Evolutionary conservation across 2,329 filamentous ascomycete species (phyloP).

Genomic region (Cytospora piceicola): DNA sequence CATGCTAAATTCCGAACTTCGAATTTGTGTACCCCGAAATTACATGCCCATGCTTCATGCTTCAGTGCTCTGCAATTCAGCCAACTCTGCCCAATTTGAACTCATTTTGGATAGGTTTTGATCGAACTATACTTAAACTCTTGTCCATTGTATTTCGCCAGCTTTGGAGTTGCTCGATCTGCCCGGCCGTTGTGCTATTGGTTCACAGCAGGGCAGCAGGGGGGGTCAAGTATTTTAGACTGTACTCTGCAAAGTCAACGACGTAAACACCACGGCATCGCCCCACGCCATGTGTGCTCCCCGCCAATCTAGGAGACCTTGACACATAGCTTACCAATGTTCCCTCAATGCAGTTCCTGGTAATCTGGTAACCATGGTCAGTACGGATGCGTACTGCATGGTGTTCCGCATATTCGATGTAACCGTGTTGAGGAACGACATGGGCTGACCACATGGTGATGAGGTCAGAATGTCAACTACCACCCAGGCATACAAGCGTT

Average conservation of each 20-base stretch:
- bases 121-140: background rate
- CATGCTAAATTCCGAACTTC: background rate
- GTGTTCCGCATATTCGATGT: background rate
- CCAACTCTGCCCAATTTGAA: background rate
- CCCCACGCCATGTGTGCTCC: background rate
- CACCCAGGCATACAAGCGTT: background rate
- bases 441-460: background rate
- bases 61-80: too few species aligned
- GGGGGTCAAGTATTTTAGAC: background rate
- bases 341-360: background rate
- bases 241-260: background rate
- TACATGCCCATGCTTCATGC: too few species aligned
- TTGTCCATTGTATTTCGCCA: too few species aligned
- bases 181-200: too few species aligned
- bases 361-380: background rate
- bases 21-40: too few species aligned
- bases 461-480: constrained; percentile 11
- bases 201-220: too few species aligned
- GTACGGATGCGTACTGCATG: background rate
- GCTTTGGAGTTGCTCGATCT: too few species aligned
- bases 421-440: background rate
- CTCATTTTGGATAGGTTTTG: too few species aligned
- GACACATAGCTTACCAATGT: background rate
- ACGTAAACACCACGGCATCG: background rate
- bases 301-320: background rate